Evolutionary conservation across 345 rosid genomes (phyloP), one percentile per base, ranked within the genome.

Genomic region (Ceriops tagal): DNA sequence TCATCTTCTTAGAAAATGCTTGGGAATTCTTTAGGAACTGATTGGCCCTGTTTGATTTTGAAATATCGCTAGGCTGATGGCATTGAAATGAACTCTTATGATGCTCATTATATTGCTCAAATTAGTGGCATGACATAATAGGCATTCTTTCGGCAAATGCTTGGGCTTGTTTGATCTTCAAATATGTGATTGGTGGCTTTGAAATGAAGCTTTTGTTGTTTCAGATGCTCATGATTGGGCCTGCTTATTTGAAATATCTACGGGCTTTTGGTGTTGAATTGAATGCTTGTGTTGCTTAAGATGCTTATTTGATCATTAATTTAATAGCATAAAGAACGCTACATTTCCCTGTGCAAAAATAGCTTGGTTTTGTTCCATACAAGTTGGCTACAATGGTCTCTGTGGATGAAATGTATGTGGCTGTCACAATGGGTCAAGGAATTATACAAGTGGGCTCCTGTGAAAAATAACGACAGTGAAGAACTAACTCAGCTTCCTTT

Each of bases 181-280:
- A 39, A 39, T 39, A 39, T 39, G 46, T 39, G 15, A 39, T 3
- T 39, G 46, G 46, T 39, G 16, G 16, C 46, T 1, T 39, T 10
- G 46, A 9, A 11, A 11, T 39, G 46, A 39, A 9, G 46, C 46
- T 11, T 39, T 4, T 39, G 15, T 3, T 10, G 46, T 39, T 39
- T 39, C 2, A 0, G 3, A 10, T 39, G 16, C 46, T 11, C 46
- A 39, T 39, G 24, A 64, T 51, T 75, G 64, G 69, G 21, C n/a
- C 32, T 67, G 43, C 58, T 60, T 66, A 18, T 53, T 53, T 56
- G 57, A 22, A 63, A 24, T 73, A 19, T 69, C 72, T 72, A 68
- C 84, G 87, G 99, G 96, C 90, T 61, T 78, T 92, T 31, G 98
- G 99, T 68, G 84, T 92, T 78, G 99, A 95, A 84, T 87, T 90